Conservation (phyloP, 2,329 filamentous ascomycete genomes). For the Colletotrichum costaricense region DNA sequence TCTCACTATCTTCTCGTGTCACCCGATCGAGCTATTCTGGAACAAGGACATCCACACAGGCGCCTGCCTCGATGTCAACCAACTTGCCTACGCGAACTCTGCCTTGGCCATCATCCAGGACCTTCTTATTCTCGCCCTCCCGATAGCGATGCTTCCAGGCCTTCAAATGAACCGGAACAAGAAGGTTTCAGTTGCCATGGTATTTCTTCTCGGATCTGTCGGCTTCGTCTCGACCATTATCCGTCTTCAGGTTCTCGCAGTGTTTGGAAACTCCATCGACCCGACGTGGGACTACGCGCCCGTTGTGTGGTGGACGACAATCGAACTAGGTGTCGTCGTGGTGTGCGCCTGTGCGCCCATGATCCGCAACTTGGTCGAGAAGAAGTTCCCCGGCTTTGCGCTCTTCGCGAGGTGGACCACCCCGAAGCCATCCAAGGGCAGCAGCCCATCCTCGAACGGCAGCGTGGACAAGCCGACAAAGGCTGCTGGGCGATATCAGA, state of each 20-base stretch:
- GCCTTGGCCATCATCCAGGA: conserved; percentile 61
- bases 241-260: conserved; percentile 34
- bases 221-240: conserved; percentile 37
- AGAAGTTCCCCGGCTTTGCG: conserved; percentile 2
- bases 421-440: conserved; percentile 10
- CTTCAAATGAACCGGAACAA: conserved; percentile 64
- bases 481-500: conserved; percentile 4
- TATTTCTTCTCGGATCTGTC: conserved; percentile 37
- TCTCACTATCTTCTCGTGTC: conserved; percentile 44
- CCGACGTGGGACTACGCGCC: conserved; percentile 36
- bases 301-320: conserved; percentile 41
- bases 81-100: conserved; percentile 64
- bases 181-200: conserved; percentile 48
- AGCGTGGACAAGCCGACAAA: conserved; percentile 12
- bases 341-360: conserved; percentile 42
- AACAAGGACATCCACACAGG: conserved; percentile 39
- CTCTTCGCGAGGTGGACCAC: conserved; percentile 13
- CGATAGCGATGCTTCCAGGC: conserved; percentile 64
- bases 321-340: conserved; percentile 39
- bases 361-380: conserved; percentile 34
- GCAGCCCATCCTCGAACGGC: background rate
- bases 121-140: conserved; percentile 62
- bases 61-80: conserved; percentile 54
- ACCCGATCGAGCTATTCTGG: conserved; percentile 44
- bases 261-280: conserved; percentile 35